Percentiles rank a stretch among this genome's conserved stretches.
phyloP scores from a whole-genome alignment of 75 land plant genomes.

The Isoetes taiwanensis region DNA sequence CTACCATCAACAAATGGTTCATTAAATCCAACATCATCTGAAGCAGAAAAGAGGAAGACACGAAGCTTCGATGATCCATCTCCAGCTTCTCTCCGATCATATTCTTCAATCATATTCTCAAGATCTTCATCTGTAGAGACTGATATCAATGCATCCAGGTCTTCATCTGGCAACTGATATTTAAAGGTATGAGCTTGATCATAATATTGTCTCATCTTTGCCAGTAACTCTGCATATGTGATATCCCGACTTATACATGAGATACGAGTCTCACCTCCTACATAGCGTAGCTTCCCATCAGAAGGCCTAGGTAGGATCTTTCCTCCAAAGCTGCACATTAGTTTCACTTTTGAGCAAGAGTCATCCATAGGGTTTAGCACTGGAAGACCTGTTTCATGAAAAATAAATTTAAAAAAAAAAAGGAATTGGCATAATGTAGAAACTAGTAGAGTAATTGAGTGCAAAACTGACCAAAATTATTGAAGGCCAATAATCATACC shows the following conservation, averaged over 20 bases:
- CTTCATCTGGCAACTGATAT: constrained; percentile 55
- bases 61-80: background rate
- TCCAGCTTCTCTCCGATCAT: constrained; percentile 23
- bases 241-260: constrained; percentile 21
- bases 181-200: constrained; percentile 25
- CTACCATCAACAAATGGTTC: constrained; percentile 31
- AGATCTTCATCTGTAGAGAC: constrained; percentile 47
- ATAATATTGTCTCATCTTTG: constrained; percentile 5
- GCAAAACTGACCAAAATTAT: no score
- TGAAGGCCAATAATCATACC: no score
- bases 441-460: no score
- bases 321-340: constrained; percentile 43
- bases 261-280: constrained; percentile 36
- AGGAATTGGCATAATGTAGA: no score
- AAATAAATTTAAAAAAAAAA: no score
- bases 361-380: no score
- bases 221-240: constrained; percentile 11
- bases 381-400: no score
- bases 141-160: constrained; percentile 46
- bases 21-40: constrained; percentile 6
- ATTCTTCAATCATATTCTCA: constrained; percentile 57
- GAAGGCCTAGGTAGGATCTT: constrained; percentile 33
- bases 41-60: background rate
- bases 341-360: constrained; percentile 30
- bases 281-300: constrained; percentile 27